Base-by-base conservation (phyloP, 148 eudicot genomes). In the Dysphania ambrosioides region DNA sequence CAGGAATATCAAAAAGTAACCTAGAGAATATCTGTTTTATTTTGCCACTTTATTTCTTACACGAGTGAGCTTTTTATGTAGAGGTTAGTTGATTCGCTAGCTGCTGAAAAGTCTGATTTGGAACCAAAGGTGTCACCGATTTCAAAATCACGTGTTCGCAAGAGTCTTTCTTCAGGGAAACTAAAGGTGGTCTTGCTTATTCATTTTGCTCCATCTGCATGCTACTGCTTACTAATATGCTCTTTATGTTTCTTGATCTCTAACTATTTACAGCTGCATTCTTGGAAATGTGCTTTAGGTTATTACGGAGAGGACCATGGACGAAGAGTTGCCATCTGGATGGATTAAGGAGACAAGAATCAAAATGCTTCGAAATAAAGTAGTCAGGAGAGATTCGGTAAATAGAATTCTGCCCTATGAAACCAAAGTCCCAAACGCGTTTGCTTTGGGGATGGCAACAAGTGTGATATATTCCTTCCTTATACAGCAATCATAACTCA, bases 321-420 rank as follows among this genome's bases (percentile, higher is more conserved):
- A 79, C 40, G 82, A 92, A 69, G 87, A 79, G 30, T 66, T 90
- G 74, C 92, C 96, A 31, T 53, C 86, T 71, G 96, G 91, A n/a
- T 88, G 90, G 90, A 80, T 83, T 66, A 87, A 84, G 83, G 96
- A 90, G 72, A 75, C 78, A 78, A 87, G 80, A 77, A 83, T 75
- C 47, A 77, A 81, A 68, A 71, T 77, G 79, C 59, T 19, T 41
- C 80, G 75, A n/a, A 70, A 73, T 64, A 53, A 65, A 77, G 61
- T 38, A 67, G 68, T 49, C 36, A 86, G 86, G 81, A 82, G 78
- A 67, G 88, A 87, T 74, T 73, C 85, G 85, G 94, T 92, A 89
- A 21, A 32, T 68, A 26, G 32, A 63, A 55, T 58, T 55, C n/a
- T 67, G 11, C 21, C 5, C n/a, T 66, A 7, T 38, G 49, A 35